Evolutionary conservation across 2,329 filamentous ascomycete genomes (phyloP), one percentile per base, ranked within the genome.

Genomic region (Claviceps monticola): DNA sequence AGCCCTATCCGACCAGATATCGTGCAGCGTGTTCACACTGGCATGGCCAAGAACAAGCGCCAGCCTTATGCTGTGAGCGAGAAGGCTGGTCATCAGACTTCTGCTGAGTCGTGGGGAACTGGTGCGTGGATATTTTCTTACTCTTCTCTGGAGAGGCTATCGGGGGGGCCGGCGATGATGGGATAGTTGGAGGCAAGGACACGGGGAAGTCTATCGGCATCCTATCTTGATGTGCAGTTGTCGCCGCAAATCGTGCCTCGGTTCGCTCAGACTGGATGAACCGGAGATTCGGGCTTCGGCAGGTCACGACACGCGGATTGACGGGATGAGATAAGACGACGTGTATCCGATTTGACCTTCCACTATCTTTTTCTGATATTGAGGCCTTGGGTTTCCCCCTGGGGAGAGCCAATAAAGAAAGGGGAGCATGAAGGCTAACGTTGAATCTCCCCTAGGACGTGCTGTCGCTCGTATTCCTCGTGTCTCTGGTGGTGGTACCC

Each of bases 11-110:
- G 93, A 74, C 87, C 90, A 68, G 93, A 98, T 78, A 95, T 98
- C 72, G 93, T 98, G 71, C 91, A 97, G 83, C 86, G 90, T 74
- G 86, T 97, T 68, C 93, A 98, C 85, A 95, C 88, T 68, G 93
- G 93, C 69, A 94, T 98, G 81, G 91, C 91, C 73, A 98, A 98
- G 88, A 98, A 98, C 85, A 96, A 95, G 85, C 86, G 93, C 74
- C 93, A 98, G 69, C 90, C 93, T 65, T 98, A 98, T 75, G 83
- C 93, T 69, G 93, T 98, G 81, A 95, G 89, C 85, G 91, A 97
- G 86, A 98, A 98, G 87, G 93, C 93, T 71, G 93, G 93, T 80
- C 93, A 98, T 80, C 93, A 98, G 81, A 98, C 93, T 72, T 95
- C 88, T 76, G 93, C 93, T 71, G 93, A 98, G 83, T 98, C 94